Evolutionary conservation across 2,329 filamentous ascomycete genomes (phyloP).

Genomic region (Chaetomium sp.): DNA sequence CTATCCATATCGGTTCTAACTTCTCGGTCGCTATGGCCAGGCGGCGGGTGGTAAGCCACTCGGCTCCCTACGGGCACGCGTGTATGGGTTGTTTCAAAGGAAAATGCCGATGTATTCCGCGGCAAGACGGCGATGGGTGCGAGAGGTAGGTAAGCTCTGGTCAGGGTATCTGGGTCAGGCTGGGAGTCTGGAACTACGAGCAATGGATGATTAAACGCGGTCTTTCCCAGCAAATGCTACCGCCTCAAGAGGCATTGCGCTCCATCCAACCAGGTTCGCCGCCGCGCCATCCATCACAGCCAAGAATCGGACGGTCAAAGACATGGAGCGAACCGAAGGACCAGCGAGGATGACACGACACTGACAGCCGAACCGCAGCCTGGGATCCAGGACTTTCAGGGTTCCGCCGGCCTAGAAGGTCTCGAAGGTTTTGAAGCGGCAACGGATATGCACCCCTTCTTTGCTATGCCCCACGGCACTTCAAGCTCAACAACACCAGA

Average conservation of each 20-base stretch:
- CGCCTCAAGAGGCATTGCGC: conserved; percentile 7
- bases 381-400: not conserved
- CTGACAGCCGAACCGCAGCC: not conserved
- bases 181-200: not conserved
- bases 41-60: not conserved
- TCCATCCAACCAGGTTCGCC: not conserved
- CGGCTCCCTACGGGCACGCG: conserved; percentile 8
- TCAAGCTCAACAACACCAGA: not conserved
- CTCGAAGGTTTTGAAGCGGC: not conserved
- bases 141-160: not conserved
- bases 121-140: not conserved
- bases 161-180: not conserved
- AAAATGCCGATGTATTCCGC: conserved; percentile 16
- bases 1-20: no score
- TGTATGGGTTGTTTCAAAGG: conserved; percentile 18
- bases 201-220: not conserved
- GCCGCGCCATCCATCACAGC: not conserved
- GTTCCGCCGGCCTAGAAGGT: not conserved
- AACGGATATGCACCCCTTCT: not conserved
- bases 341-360: no score
- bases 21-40: not conserved
- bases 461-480: not conserved
- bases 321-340: no score
- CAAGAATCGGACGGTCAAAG: not conserved
- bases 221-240: conserved; percentile 2